Evolutionary conservation across 768 basidiomycete genomes (phyloP), one percentile per base, ranked within the genome.

Genomic region (Boletus sp.): DNA sequence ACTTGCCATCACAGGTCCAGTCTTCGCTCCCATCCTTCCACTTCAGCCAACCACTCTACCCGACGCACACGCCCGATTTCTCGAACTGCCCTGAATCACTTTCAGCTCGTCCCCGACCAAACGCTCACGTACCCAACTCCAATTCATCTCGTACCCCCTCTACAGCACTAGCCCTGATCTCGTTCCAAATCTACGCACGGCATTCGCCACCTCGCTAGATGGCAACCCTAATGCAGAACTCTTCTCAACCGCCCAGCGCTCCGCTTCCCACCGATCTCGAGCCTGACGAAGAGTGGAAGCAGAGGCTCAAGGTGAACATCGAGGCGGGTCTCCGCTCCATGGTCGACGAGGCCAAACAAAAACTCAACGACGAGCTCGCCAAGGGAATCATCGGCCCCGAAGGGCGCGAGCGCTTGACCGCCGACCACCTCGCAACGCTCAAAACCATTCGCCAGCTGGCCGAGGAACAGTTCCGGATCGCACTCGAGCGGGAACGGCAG

Each of bases 311-410:
- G 64, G 75, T 77, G 40, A 75, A 77, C 64, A 87, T 90, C 63
- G 81, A 83, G 61, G 74, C 76, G 2, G 73, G 72, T 8, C 65
- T 77, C 49, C 65, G 60, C 37, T 64, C 70, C 46, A 68, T 71
- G 60, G 78, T 87, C 57, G 79, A 84, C 53, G 87, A 87, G 57
- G 83, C 89, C 18, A 84, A 84, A 71, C 78, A 82, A 55, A 83
- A 81, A 56, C 70, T 83, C 37, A 77, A 83, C 36, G 69, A 73
- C 15, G 78, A 83, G 66, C 73, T 90, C 14, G 75, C 76, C 65
- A 70, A 78, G 70, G 64, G 68, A 54, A 58, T 80, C 66, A 62
- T 75, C 55, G 50, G 62, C 40, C 70, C 66, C 4, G 55, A 60
- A 17, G 62, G 71, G 45, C 72, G 78, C 7, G 70, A 78, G 14